These are phyloP conservation scores for Talaromyces sp. DNA, from an alignment of 2,329 filamentous ascomycete genomes.

Conservation along the genomic window DNA sequence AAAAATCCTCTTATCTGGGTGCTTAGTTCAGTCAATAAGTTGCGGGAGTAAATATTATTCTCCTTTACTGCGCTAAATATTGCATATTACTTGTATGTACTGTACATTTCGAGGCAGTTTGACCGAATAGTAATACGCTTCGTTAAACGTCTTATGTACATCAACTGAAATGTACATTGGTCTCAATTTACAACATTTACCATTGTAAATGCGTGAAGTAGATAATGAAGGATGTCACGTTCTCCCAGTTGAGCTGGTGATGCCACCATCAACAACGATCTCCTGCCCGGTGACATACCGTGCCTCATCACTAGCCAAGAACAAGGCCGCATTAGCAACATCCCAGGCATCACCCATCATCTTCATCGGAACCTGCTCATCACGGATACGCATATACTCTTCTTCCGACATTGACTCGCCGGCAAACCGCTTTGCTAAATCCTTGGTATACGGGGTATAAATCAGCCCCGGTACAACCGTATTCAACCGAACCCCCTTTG, in stretches of 20 bases:
- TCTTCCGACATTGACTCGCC: slow-evolving; percentile 39
- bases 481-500: slow-evolving; percentile 44
- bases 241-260: neutral
- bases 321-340: slow-evolving; percentile 65
- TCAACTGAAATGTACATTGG: neutral
- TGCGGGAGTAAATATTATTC: too few relatives aligned
- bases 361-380: slow-evolving; percentile 34
- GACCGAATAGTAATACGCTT: neutral
- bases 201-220: neutral
- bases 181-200: neutral
- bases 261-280: slow-evolving; percentile 35
- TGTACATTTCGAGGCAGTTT: neutral
- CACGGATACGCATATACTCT: slow-evolving; percentile 26
- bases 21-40: too few relatives aligned
- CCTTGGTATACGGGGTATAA: slow-evolving; percentile 47
- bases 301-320: slow-evolving; percentile 65
- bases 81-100: neutral
- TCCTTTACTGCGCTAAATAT: too few relatives aligned
- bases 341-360: slow-evolving; percentile 47
- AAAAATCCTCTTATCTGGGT: too few relatives aligned
- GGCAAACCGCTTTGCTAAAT: slow-evolving; percentile 40
- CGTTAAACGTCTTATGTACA: neutral
- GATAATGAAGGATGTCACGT: neutral
- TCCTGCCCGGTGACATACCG: slow-evolving; percentile 67
- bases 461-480: slow-evolving; percentile 53